Conservation (phyloP, 345 rosid genomes). For the Melaleuca alternifolia region DNA sequence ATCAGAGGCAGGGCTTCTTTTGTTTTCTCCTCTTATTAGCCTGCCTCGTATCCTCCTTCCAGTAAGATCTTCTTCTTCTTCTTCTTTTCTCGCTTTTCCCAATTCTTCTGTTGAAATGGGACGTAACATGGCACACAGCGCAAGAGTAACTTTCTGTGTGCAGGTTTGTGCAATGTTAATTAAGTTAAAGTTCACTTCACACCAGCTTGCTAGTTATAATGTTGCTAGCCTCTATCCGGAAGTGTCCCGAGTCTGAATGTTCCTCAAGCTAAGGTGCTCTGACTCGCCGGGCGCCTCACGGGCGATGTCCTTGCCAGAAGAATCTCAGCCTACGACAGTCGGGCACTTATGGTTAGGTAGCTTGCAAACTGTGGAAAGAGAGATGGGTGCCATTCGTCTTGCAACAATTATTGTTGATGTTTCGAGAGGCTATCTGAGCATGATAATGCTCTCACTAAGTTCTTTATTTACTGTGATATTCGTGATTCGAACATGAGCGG, state of each 20-base stretch:
- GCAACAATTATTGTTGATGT: not conserved
- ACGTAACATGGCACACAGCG: not conserved
- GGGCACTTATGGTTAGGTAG: not conserved
- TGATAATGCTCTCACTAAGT: not conserved
- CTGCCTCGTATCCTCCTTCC: not conserved
- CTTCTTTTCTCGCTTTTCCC: not conserved
- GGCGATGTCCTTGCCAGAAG: not conserved
- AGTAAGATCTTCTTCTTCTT: too few species aligned
- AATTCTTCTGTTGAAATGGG: not conserved
- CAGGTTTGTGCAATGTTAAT: not conserved
- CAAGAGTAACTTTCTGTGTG: not conserved
- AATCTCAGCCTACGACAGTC: not conserved
- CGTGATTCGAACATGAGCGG: not conserved
- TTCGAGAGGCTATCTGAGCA: not conserved
- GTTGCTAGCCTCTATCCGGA: not conserved
- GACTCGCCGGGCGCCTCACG: not conserved
- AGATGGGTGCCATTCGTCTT: not conserved
- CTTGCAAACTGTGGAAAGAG: not conserved
- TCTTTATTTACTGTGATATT: not conserved
- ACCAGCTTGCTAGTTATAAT: not conserved
- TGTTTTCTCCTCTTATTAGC: conserved; percentile 6
- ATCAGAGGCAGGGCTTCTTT: conserved; percentile 5
- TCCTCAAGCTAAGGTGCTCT: not conserved
- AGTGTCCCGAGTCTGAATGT: not conserved
- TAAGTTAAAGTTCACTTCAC: not conserved